phyloP scores from a whole-genome alignment of 768 basidiomycete genomes.

The Mycena maculata region DNA sequence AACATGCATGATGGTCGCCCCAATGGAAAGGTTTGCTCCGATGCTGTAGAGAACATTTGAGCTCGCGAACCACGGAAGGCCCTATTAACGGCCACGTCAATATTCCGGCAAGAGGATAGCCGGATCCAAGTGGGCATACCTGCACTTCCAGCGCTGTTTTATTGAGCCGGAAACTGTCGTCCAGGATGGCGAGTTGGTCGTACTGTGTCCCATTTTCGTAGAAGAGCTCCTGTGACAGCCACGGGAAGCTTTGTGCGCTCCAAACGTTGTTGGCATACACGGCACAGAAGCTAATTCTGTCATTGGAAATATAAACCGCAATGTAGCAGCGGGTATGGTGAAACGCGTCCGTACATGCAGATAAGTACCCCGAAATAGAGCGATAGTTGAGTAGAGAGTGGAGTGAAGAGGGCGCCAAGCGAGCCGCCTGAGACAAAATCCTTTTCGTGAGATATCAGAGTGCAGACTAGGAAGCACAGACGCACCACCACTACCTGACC shows the following conservation, averaged over 20 bases:
- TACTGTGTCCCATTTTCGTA: slow-evolving; percentile 64
- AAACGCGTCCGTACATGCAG: slow-evolving; percentile 57
- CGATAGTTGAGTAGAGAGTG: slow-evolving; percentile 65
- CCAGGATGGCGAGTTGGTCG: slow-evolving; percentile 64
- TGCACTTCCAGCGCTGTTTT: slow-evolving; percentile 56
- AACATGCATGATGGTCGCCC: slow-evolving; percentile 64
- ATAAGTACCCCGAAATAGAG: slow-evolving; percentile 61
- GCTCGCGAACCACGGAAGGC: slow-evolving; percentile 60
- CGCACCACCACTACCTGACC: slow-evolving; percentile 16
- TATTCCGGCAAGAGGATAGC: no score
- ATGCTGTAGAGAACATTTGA: slow-evolving; percentile 58
- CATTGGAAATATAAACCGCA: not conserved
- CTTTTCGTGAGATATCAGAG: slow-evolving; percentile 43
- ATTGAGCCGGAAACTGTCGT: slow-evolving; percentile 62
- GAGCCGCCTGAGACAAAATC: slow-evolving; percentile 50
- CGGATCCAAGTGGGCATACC: slow-evolving; percentile 36
- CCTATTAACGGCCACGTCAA: no score
- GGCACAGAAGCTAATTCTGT: slow-evolving; percentile 58
- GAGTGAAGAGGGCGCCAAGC: slow-evolving; percentile 62
- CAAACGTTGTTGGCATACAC: slow-evolving; percentile 63
- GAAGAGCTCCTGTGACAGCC: slow-evolving; percentile 63
- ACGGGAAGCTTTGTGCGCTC: slow-evolving; percentile 69
- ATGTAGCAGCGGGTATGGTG: slow-evolving; percentile 20
- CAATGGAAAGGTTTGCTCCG: slow-evolving; percentile 51
- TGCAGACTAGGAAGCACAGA: not conserved